Conservation (phyloP, 208 protist species). For the Lotmaria passim region DNA sequence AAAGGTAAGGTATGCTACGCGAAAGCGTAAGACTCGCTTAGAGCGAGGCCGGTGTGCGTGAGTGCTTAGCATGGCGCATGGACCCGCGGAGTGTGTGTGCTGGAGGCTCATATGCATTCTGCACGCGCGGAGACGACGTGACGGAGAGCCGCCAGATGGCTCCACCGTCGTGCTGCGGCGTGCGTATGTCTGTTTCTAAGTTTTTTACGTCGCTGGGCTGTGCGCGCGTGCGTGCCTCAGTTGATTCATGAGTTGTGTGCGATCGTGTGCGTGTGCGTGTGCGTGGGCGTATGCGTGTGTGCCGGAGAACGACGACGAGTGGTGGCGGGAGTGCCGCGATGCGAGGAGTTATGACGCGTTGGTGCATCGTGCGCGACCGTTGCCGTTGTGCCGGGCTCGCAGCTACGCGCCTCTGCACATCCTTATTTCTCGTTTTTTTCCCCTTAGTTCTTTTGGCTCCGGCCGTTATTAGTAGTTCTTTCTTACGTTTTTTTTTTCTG, state of each 20-base stretch:
- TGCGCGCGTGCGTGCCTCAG: not conserved
- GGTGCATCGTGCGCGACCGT: not conserved
- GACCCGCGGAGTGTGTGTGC: no score
- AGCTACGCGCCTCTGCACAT: no score
- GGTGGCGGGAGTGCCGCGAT: slow-evolving; percentile 1
- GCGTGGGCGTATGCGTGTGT: slow-evolving; percentile 1
- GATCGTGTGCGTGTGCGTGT: slow-evolving; percentile 7
- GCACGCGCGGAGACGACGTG: not conserved
- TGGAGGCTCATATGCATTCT: no score
- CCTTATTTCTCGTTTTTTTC: not conserved
- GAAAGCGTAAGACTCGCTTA: no score
- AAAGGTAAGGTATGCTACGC: no score
- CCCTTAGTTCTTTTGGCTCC: no score
- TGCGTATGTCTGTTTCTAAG: no score
- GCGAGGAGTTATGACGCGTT: no score
- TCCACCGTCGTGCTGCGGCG: slow-evolving; percentile 3
- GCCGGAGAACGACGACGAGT: slow-evolving; percentile 4
- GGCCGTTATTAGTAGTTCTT: no score
- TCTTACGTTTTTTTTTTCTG: no score
- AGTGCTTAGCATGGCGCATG: not conserved
- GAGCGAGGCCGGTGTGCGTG: not conserved
- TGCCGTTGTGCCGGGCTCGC: not conserved
- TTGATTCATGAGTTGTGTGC: slow-evolving; percentile 7
- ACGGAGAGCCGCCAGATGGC: slow-evolving; percentile 17
- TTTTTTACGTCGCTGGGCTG: no score